Percentiles rank a stretch among this genome's conserved stretches.
Conservation (phyloP, 1,284 basidiomycete genomes). For the Papiliotrema terrestris region DNA sequence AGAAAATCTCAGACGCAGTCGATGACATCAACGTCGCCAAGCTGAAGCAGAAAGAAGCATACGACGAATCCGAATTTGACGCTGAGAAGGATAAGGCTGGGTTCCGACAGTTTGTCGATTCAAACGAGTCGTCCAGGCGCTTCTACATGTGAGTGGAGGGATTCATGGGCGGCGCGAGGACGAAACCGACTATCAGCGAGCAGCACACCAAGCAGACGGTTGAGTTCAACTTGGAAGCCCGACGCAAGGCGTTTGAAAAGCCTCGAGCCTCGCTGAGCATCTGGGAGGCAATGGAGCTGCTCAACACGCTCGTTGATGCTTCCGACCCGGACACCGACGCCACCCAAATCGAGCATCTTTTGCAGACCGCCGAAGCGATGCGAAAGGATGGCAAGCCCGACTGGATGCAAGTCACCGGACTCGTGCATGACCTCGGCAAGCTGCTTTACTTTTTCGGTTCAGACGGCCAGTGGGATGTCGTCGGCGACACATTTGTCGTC, state of each 20-base stretch:
- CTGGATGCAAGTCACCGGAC: slow-evolving; percentile 70
- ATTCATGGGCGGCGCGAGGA: background rate
- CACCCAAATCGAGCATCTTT: slow-evolving; percentile 81
- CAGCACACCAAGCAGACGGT: slow-evolving; percentile 8
- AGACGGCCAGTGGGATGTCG: slow-evolving; percentile 82
- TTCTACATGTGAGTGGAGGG: slow-evolving; percentile 32
- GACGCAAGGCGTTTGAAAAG: slow-evolving; percentile 4
- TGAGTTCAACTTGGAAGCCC: slow-evolving; percentile 4
- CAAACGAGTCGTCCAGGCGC: slow-evolving; percentile 1
- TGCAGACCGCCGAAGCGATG: slow-evolving; percentile 89
- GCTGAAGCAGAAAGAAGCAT: background rate
- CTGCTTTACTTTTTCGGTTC: slow-evolving; percentile 70
- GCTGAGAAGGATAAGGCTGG: background rate
- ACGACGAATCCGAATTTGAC: slow-evolving; percentile 1
- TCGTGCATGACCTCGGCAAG: slow-evolving; percentile 79
- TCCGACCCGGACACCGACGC: slow-evolving; percentile 55
- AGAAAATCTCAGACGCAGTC: slow-evolving; percentile 2
- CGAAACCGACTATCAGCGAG: background rate
- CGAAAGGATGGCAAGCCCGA: slow-evolving; percentile 76
- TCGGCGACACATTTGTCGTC: slow-evolving; percentile 79
- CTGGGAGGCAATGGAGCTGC: slow-evolving; percentile 7
- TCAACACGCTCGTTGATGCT: background rate
- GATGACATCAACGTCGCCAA: slow-evolving; percentile 6
- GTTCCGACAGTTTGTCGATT: slow-evolving; percentile 5
- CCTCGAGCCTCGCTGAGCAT: slow-evolving; percentile 4